These are phyloP conservation scores for Saccharomyces hybrid DNA, from an alignment of 1,139 yeast genomes.

Conservation along the genomic window DNA sequence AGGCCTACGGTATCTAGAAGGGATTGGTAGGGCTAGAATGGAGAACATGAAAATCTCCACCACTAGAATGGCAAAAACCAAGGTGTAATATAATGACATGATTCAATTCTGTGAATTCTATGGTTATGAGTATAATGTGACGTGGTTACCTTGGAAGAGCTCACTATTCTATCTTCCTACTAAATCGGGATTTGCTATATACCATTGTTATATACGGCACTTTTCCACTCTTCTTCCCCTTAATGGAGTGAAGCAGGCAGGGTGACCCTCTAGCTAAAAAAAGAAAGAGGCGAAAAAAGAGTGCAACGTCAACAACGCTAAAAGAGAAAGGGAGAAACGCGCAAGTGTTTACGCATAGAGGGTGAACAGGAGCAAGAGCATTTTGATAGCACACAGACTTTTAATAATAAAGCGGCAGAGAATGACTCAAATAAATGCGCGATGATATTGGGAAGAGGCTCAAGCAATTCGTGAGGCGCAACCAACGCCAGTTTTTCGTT, in stretches of 20 bases:
- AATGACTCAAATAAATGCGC: not conserved
- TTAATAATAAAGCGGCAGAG: not conserved
- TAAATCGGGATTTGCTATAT: not conserved
- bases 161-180: not conserved
- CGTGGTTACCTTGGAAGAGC: not conserved
- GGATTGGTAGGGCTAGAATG: constrained; percentile 77
- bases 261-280: not conserved
- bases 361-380: not conserved
- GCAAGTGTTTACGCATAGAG: not conserved
- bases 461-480: not conserved
- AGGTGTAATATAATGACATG: constrained; percentile 29
- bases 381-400: not conserved
- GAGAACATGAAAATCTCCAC: constrained; percentile 78
- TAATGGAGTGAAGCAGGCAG: not conserved
- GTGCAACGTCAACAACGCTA: not conserved
- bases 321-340: not conserved
- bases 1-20: constrained; percentile 62
- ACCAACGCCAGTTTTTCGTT: not conserved
- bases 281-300: not conserved
- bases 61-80: constrained; percentile 63
- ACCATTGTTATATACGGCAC: not conserved
- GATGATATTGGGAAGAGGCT: not conserved
- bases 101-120: not conserved
- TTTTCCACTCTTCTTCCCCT: not conserved
- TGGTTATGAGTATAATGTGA: not conserved